Conservation (phyloP, 2,329 filamentous ascomycete species). For the Fusarium avenaceum region DNA sequence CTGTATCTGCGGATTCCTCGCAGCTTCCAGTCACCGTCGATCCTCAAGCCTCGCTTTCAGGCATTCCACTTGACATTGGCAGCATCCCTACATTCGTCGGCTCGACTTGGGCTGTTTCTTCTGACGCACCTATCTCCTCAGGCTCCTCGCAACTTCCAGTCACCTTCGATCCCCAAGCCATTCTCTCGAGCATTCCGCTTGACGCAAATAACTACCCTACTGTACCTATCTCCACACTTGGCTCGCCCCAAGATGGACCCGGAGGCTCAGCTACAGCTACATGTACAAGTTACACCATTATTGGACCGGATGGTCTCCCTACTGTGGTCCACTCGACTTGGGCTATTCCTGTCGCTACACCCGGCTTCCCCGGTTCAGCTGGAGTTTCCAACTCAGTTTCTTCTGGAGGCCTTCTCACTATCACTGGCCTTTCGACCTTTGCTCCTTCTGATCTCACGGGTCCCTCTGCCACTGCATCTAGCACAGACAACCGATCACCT, state of each 20-base stretch:
- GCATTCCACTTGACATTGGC: constrained; percentile 42
- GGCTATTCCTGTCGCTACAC: constrained; percentile 25
- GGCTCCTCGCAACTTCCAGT: constrained; percentile 33
- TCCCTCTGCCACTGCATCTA: constrained; percentile 3
- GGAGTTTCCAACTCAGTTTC: constrained; percentile 14
- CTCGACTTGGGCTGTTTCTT: constrained; percentile 52
- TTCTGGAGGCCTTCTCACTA: constrained; percentile 15
- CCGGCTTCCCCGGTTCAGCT: constrained; percentile 15
- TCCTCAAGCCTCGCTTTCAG: constrained; percentile 32
- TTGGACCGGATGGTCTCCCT: constrained; percentile 43
- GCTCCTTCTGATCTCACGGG: constrained; percentile 13
- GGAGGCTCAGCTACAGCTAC: constrained; percentile 25
- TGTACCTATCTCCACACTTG: constrained; percentile 19
- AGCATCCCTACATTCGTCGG: constrained; percentile 54
- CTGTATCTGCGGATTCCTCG: constrained; percentile 27
- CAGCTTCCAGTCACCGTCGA: constrained; percentile 27
- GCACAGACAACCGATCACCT: constrained; percentile 6
- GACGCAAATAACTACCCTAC: constrained; percentile 17
- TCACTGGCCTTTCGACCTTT: constrained; percentile 21
- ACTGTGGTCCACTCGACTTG: constrained; percentile 43
- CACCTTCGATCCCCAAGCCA: constrained; percentile 21
- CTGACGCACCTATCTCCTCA: constrained; percentile 22
- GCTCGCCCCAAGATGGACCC: constrained; percentile 30
- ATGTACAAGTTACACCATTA: constrained; percentile 42
- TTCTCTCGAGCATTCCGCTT: constrained; percentile 34